A percentile compares a stretch with the other conserved stretches of the same genome.
phyloP scores from a whole-genome alignment of 2,329 filamentous ascomycete species.

The Lasiodiplodia sp. region DNA sequence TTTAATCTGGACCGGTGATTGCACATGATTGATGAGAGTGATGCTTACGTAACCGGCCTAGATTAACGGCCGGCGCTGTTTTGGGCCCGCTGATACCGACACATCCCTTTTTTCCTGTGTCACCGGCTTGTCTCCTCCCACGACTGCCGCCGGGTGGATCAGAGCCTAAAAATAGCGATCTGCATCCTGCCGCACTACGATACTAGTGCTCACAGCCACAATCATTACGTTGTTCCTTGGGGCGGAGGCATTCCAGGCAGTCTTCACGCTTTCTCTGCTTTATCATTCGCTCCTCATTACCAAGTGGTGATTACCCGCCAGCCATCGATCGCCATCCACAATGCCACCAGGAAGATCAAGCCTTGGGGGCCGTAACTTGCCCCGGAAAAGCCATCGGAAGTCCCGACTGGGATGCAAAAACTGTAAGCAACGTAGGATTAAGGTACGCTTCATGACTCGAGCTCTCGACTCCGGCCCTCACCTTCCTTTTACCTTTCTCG shows the following conservation, averaged over 20 bases:
- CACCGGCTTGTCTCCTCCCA: too few species aligned
- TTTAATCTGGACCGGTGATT: too few species aligned
- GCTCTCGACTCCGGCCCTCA: not conserved
- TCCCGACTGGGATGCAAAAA: slow-evolving; percentile 17
- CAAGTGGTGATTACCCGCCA: not conserved
- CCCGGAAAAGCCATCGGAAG: slow-evolving; percentile 21
- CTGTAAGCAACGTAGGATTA: slow-evolving; percentile 22
- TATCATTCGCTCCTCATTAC: too few species aligned
- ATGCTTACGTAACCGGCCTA: too few species aligned
- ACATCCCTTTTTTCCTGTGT: too few species aligned
- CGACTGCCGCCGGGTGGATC: too few species aligned
- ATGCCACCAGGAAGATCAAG: not conserved
- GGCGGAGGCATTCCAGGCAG: not conserved
- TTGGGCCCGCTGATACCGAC: too few species aligned
- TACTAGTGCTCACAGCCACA: slow-evolving; percentile 1
- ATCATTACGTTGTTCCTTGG: not conserved
- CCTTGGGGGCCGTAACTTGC: not conserved
- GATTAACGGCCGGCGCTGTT: too few species aligned
- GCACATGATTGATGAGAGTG: too few species aligned
- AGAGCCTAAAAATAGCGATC: not conserved
- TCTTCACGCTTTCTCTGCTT: not conserved
- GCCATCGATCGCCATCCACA: not conserved
- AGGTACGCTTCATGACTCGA: slow-evolving; percentile 3
- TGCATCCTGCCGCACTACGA: not conserved
- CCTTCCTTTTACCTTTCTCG: not conserved